Percentiles rank a stretch among this genome's conserved stretches.
These are phyloP conservation scores for Verticillium zaregamsianum DNA, from an alignment of 2,329 filamentous ascomycete species.

Conservation along the genomic window DNA sequence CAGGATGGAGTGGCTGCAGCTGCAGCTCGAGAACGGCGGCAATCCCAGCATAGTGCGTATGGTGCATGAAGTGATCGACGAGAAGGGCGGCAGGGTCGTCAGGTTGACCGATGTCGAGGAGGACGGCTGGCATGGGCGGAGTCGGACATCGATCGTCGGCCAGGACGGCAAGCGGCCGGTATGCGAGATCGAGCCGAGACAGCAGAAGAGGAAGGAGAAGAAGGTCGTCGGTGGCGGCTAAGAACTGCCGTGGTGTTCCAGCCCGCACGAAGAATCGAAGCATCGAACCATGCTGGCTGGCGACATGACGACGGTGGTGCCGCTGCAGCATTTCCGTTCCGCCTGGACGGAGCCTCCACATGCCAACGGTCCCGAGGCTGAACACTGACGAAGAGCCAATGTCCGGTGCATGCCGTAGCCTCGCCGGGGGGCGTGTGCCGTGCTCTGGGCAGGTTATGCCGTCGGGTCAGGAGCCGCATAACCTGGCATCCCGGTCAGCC, in stretches of 20 bases:
- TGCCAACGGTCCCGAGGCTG: background rate
- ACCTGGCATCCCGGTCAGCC: background rate
- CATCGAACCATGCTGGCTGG: background rate
- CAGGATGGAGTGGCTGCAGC: conserved; percentile 1
- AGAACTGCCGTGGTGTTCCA: background rate
- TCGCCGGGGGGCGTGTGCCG: background rate
- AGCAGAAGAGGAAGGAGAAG: background rate
- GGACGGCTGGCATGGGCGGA: conserved; percentile 9
- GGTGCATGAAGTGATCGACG: conserved; percentile 1
- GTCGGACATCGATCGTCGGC: conserved; percentile 7
- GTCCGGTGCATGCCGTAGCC: background rate
- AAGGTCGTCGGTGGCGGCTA: background rate
- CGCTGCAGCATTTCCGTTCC: background rate
- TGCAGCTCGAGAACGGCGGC: conserved; percentile 1
- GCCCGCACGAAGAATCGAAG: background rate
- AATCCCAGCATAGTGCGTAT: conserved; percentile 7
- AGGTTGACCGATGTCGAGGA: conserved; percentile 6
- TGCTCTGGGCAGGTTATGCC: background rate
- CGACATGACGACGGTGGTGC: background rate
- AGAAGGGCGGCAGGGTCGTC: background rate
- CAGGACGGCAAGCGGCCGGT: conserved; percentile 1
- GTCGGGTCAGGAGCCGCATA: background rate
- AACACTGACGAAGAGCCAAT: background rate
- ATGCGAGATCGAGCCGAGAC: conserved; percentile 8
- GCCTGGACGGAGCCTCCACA: background rate